Conservation (phyloP, 306 rosid species). For the Lathyrus oleraceus region DNA sequence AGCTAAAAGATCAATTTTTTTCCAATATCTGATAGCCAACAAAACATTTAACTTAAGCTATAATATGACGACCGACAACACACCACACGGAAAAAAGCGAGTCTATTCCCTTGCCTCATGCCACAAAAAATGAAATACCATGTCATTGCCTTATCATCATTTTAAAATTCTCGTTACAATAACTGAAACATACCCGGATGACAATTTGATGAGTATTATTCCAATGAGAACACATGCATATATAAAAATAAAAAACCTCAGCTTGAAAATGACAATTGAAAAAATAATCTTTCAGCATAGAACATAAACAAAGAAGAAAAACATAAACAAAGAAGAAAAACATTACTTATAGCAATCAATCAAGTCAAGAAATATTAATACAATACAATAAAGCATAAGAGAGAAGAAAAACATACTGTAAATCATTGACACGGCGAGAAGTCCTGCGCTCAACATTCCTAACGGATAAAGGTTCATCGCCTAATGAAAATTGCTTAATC, state of each 20-base stretch:
- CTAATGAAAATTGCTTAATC: constrained; percentile 86
- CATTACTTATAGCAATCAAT: not conserved
- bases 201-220: not conserved
- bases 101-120: too few species aligned
- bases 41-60: constrained; percentile 4
- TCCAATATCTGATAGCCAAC: not conserved
- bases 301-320: too few species aligned
- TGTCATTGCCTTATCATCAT: too few species aligned
- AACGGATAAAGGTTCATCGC: constrained; percentile 92
- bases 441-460: constrained; percentile 95
- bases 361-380: not conserved
- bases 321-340: not conserved
- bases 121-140: too few species aligned
- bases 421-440: constrained; percentile 88
- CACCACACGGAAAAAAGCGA: too few species aligned
- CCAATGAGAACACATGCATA: not conserved
- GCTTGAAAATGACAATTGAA: not conserved
- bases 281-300: not conserved
- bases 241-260: not conserved
- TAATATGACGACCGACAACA: too few species aligned
- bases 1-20: constrained; percentile 5
- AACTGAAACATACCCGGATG: not conserved
- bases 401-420: constrained; percentile 67
- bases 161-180: too few species aligned
- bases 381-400: not conserved